These are phyloP conservation scores for Fusarium continuum DNA, from an alignment of 2,329 filamentous ascomycete genomes.

Conservation along the genomic window DNA sequence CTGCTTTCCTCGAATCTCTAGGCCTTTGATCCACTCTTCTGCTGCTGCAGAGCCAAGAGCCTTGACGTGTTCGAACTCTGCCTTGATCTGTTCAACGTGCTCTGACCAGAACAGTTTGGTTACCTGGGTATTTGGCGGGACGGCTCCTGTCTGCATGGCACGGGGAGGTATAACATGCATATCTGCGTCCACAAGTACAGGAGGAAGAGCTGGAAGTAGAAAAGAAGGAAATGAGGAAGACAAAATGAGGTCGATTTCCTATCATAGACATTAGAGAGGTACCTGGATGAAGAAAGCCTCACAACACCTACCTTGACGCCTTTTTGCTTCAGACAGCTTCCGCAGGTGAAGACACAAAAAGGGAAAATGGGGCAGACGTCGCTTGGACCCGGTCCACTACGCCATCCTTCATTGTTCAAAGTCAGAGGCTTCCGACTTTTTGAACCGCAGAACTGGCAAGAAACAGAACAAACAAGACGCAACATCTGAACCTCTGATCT, in stretches of 20 bases:
- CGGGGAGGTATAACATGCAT: constrained; percentile 67
- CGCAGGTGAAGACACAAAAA: constrained; percentile 74
- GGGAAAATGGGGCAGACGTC: constrained; percentile 74
- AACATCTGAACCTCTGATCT: constrained; percentile 81
- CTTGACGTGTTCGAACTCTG: constrained; percentile 70
- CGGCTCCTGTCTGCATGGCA: constrained; percentile 60
- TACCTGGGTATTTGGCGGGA: constrained; percentile 59
- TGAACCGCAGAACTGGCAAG: constrained; percentile 75
- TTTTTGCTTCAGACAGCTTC: constrained; percentile 67
- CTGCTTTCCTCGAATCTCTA: constrained; percentile 70
- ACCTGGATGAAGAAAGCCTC: constrained; percentile 7
- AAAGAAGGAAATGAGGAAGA: constrained; percentile 67
- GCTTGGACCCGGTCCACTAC: constrained; percentile 68
- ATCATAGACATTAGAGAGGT: constrained; percentile 31
- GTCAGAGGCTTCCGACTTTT: constrained; percentile 31
- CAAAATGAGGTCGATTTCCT: constrained; percentile 77
- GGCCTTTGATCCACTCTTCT: constrained; percentile 83
- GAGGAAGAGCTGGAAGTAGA: constrained; percentile 74
- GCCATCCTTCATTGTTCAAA: constrained; percentile 57
- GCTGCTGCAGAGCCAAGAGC: constrained; percentile 72
- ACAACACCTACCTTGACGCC: constrained; percentile 69
- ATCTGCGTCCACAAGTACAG: constrained; percentile 70
- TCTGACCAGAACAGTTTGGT: constrained; percentile 72
- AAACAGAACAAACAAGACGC: constrained; percentile 68
- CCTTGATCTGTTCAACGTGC: constrained; percentile 69